These are phyloP conservation scores for Annulohypoxylon nitens DNA, from an alignment of 495 filamentous ascomycete species.

Conservation along the genomic window DNA sequence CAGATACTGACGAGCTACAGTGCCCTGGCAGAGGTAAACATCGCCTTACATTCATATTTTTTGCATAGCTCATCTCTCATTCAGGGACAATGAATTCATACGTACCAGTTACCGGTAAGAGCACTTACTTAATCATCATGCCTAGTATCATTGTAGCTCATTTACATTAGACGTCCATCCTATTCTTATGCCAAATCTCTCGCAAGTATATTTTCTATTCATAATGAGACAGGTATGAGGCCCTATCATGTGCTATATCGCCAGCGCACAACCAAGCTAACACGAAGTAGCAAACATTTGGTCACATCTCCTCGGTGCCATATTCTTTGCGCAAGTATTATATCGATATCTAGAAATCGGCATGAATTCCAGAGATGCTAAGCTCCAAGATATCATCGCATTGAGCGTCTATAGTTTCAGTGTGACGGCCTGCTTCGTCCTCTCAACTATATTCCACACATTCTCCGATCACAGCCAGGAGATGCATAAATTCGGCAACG, in stretches of 20 bases:
- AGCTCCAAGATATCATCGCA: slow-evolving; percentile 13
- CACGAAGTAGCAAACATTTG: slow-evolving; percentile 14
- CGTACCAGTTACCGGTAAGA: slow-evolving; percentile 22
- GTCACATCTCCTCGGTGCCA: slow-evolving; percentile 17
- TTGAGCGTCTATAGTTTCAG: slow-evolving; percentile 12
- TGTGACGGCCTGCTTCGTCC: slow-evolving; percentile 18
- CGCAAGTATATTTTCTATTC: slow-evolving; percentile 14
- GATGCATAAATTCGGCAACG: slow-evolving; percentile 22
- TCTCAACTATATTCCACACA: slow-evolving; percentile 21
- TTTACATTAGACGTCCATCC: background rate
- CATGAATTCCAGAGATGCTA: background rate
- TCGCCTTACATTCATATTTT: background rate
- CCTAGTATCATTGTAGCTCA: background rate
- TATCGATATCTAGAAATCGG: slow-evolving; percentile 9
- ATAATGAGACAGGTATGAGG: slow-evolving; percentile 20
- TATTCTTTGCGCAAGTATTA: slow-evolving; percentile 10
- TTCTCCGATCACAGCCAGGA: slow-evolving; percentile 20
- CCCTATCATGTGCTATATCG: background rate
- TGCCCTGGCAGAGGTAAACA: slow-evolving; percentile 22
- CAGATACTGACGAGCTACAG: slow-evolving; percentile 1
- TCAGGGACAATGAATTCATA: slow-evolving; percentile 25
- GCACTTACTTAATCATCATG: too few species aligned
- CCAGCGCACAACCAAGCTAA: background rate
- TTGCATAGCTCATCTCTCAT: background rate
- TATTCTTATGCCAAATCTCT: slow-evolving; percentile 12